A percentile compares a stretch with the other conserved stretches of the same genome.
phyloP scores from a whole-genome alignment of 139 green algal genomes.

The Chlamydomonas urium region DNA sequence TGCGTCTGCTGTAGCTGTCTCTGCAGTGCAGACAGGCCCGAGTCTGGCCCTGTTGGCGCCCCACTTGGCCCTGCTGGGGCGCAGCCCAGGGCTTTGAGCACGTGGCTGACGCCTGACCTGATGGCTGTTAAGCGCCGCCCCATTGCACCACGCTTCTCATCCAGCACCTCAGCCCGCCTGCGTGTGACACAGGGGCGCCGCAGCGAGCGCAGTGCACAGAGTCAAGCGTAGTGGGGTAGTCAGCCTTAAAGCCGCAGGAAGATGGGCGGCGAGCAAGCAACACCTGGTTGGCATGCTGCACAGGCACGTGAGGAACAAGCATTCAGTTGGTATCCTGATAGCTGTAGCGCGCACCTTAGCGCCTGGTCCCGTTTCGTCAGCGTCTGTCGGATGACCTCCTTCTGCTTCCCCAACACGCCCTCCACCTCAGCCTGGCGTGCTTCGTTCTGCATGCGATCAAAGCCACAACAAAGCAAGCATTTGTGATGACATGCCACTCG shows the following conservation, averaged over 20 bases:
- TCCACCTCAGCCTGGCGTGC: conserved; percentile 17
- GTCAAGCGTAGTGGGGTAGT: too few relatives aligned
- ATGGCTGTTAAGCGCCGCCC: conserved; percentile 4
- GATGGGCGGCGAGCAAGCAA: too few relatives aligned
- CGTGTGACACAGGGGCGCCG: neutral
- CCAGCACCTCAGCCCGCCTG: conserved; percentile 17
- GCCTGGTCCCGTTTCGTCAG: conserved; percentile 23
- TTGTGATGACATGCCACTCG: too few relatives aligned
- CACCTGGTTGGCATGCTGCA: too few relatives aligned
- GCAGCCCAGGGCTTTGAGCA: neutral
- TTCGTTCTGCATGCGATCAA: conserved; percentile 1
- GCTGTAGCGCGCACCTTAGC: conserved; percentile 11
- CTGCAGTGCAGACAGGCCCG: neutral
- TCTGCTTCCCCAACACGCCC: conserved; percentile 11
- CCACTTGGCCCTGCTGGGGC: too few relatives aligned
- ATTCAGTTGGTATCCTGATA: too few relatives aligned
- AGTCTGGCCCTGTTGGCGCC: neutral
- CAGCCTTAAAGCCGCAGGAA: too few relatives aligned
- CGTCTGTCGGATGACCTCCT: conserved; percentile 17
- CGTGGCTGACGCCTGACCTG: neutral
- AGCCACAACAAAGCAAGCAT: neutral
- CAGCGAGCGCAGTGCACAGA: too few relatives aligned
- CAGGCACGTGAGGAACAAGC: too few relatives aligned
- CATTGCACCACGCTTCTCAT: conserved; percentile 11
- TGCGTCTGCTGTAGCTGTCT: neutral